phyloP scores from a whole-genome alignment of 108 stramenopile species.

The Schizochytrium sp. region DNA sequence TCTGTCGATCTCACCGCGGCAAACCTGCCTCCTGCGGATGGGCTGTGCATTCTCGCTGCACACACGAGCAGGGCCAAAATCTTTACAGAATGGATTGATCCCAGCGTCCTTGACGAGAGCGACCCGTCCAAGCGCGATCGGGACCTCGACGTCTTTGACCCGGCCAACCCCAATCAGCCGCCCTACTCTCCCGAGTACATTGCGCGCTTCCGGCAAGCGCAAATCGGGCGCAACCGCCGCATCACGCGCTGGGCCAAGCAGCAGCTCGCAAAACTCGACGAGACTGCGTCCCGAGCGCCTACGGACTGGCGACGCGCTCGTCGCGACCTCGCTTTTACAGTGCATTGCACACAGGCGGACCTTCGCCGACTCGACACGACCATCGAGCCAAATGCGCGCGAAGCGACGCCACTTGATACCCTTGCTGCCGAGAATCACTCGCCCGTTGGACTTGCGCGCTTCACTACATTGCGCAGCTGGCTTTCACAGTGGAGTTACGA shows the following conservation, averaged over 20 bases:
- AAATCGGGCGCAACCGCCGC: neutral
- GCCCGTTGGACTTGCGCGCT: neutral
- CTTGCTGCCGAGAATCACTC: slow-evolving; percentile 16
- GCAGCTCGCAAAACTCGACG: neutral
- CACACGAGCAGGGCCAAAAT: neutral
- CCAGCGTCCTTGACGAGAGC: neutral
- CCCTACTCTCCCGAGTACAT: neutral
- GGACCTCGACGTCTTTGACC: slow-evolving; percentile 1
- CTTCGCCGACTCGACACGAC: neutral
- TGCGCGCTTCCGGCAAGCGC: neutral
- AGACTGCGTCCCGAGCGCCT: neutral
- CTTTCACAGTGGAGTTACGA: slow-evolving; percentile 15
- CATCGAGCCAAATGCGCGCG: neutral
- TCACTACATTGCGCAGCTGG: neutral
- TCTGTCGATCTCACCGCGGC: neutral
- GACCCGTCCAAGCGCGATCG: slow-evolving; percentile 12
- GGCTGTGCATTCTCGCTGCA: neutral
- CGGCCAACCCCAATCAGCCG: neutral
- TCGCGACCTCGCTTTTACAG: neutral
- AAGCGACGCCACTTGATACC: neutral
- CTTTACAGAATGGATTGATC: neutral
- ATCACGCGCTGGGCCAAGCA: neutral
- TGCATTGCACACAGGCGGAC: neutral
- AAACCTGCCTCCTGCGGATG: neutral
- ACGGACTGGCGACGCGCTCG: neutral